A percentile compares a stretch with the other conserved stretches of the same genome.
These are phyloP conservation scores for Sordariomycetes sp. DNA, from an alignment of 2,329 filamentous ascomycete species.

Conservation along the genomic window DNA sequence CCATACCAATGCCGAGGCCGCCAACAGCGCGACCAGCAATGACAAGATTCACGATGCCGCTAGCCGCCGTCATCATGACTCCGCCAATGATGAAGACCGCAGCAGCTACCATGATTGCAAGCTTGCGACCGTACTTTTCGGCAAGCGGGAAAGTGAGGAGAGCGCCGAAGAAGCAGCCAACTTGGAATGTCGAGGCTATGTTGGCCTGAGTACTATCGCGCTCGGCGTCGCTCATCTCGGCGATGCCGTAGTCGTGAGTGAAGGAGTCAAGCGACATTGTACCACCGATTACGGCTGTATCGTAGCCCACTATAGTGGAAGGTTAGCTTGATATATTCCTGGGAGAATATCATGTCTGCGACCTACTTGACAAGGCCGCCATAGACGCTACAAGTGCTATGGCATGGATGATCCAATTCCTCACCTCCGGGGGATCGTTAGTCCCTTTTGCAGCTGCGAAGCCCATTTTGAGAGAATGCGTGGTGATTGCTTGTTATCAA, in stretches of 20 bases:
- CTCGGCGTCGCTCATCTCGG: constrained; percentile 10
- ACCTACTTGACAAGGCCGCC: constrained; percentile 15
- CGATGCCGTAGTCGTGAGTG: constrained; percentile 22
- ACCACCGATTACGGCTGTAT: constrained; percentile 29
- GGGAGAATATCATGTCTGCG: too few relatives aligned
- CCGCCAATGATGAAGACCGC: constrained; percentile 29
- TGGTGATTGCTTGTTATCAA: too few relatives aligned
- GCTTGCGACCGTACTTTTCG: constrained; percentile 35
- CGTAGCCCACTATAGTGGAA: constrained; percentile 20
- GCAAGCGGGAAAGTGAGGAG: constrained; percentile 33
- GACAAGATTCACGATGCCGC: constrained; percentile 25
- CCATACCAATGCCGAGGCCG: constrained; percentile 41
- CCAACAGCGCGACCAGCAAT: constrained; percentile 39
- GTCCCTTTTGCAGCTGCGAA: too few relatives aligned
- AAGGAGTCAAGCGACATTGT: constrained; percentile 28
- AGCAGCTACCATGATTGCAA: constrained; percentile 33
- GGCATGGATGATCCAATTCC: constrained; percentile 16
- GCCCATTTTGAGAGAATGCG: too few relatives aligned
- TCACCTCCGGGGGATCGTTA: constrained; percentile 11
- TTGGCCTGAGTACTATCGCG: constrained; percentile 25
- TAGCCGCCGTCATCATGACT: constrained; percentile 21
- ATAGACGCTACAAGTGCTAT: constrained; percentile 16
- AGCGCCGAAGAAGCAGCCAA: constrained; percentile 30
- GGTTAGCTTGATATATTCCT: neutral
- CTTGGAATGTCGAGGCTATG: constrained; percentile 27